Conservation (phyloP, 1,284 basidiomycete species). For the Takashimella koratensis region DNA sequence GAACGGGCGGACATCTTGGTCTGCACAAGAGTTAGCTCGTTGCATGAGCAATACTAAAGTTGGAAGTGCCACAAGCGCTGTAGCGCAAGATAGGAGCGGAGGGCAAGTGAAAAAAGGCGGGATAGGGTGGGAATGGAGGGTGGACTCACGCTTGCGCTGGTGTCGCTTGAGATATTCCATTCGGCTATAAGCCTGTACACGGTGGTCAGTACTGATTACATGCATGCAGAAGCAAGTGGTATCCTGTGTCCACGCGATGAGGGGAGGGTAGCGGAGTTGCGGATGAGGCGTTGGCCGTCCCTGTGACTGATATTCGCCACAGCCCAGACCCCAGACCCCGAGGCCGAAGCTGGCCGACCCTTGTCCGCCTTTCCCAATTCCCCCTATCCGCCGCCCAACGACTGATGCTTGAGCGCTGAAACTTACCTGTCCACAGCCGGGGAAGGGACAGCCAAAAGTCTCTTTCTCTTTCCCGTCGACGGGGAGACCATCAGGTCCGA, state of each 20-base stretch:
- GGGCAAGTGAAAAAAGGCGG: neutral
- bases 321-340: no score
- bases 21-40: conserved; percentile 18
- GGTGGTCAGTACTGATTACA: neutral
- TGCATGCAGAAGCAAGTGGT: neutral
- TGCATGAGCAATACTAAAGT: neutral
- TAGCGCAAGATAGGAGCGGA: neutral
- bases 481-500: conserved; percentile 15
- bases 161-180: conserved; percentile 50
- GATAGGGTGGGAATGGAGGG: neutral
- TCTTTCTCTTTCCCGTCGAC: conserved; percentile 43
- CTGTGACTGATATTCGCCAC: neutral
- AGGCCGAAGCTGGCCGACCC: no score
- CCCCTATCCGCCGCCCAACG: no score
- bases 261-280: neutral
- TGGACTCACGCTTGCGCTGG: conserved; percentile 48
- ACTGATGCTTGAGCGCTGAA: no score
- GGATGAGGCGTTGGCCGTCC: neutral
- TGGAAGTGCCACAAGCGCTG: neutral
- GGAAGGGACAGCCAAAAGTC: conserved; percentile 41
- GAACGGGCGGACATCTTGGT: conserved; percentile 49
- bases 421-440: conserved; percentile 45
- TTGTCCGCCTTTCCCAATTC: no score
- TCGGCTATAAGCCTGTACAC: conserved; percentile 41
- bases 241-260: neutral